Conservation (phyloP, 345 rosid genomes). For the Sapria himalayana region DNA sequence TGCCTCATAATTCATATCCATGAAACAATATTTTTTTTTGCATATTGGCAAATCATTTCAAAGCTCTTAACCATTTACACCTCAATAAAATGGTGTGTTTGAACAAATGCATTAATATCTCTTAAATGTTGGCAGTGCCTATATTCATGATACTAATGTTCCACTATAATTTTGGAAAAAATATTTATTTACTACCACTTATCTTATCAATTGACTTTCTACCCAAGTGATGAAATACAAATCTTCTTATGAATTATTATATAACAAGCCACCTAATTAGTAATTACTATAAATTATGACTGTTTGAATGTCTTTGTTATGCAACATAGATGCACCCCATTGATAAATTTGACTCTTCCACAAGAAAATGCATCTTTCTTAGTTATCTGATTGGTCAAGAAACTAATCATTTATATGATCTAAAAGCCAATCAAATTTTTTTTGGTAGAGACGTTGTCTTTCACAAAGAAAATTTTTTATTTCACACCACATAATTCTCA, state of each 20-base stretch:
- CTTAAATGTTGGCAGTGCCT: too few relatives aligned
- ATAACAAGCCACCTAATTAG: too few relatives aligned
- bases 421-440: neutral
- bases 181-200: too few relatives aligned
- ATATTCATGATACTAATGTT: neutral
- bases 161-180: neutral
- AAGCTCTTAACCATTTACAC: neutral
- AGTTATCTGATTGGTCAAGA: too few relatives aligned
- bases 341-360: neutral
- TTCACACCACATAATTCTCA: too few relatives aligned
- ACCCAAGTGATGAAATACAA: neutral
- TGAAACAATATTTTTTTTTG: neutral
- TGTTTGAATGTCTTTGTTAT: conserved; percentile 1
- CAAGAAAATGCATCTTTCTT: too few relatives aligned
- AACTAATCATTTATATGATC: too few relatives aligned
- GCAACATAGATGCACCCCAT: neutral
- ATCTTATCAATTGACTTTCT: neutral
- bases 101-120: neutral
- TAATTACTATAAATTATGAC: neutral
- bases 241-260: too few relatives aligned
- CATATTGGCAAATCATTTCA: neutral
- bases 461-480: too few relatives aligned
- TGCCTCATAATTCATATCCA: neutral
- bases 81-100: neutral
- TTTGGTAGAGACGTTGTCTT: too few relatives aligned